Conservation (phyloP, 1,284 basidiomycete species). For the Cutaneotrichosporon mucoides region DNA sequence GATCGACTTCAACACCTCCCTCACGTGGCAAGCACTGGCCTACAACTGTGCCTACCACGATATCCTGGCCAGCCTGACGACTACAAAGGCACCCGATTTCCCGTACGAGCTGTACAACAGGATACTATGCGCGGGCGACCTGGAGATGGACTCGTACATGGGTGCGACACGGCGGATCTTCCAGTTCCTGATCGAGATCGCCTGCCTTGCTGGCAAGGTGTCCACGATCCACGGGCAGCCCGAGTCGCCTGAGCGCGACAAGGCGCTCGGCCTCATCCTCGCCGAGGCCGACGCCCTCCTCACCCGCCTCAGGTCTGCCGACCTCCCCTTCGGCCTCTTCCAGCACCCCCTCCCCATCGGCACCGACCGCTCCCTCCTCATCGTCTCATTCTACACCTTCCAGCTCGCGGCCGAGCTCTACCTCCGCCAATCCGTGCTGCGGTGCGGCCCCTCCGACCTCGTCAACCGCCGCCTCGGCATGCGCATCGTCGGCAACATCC, state of each 20-base stretch:
- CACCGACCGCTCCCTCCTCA: constrained; percentile 16
- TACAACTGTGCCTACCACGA: constrained; percentile 35
- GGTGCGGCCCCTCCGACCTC: constrained; percentile 23
- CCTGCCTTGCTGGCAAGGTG: constrained; percentile 22
- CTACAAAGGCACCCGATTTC: constrained; percentile 22
- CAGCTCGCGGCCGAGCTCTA: constrained; percentile 33
- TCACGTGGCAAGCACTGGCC: constrained; percentile 22
- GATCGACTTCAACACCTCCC: constrained; percentile 15
- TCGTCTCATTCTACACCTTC: constrained; percentile 34
- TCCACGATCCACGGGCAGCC: constrained; percentile 6
- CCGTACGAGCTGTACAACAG: constrained; percentile 27
- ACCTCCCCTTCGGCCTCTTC: constrained; percentile 13
- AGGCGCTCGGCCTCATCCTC: constrained; percentile 5
- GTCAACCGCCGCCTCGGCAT: constrained; percentile 26
- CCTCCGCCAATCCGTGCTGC: constrained; percentile 31
- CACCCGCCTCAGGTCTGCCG: constrained; percentile 5
- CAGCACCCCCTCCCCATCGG: constrained; percentile 17
- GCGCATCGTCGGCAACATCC: constrained; percentile 28
- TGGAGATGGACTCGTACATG: constrained; percentile 31
- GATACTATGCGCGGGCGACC: constrained; percentile 21
- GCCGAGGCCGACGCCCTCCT: constrained; percentile 10
- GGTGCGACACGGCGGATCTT: constrained; percentile 28
- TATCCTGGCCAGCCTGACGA: constrained; percentile 22
- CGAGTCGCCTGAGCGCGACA: constrained; percentile 6
- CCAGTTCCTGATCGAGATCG: constrained; percentile 30